Evolutionary conservation across 345 rosid genomes (phyloP), one percentile per base, ranked within the genome.

Genomic region (Populus alba): DNA sequence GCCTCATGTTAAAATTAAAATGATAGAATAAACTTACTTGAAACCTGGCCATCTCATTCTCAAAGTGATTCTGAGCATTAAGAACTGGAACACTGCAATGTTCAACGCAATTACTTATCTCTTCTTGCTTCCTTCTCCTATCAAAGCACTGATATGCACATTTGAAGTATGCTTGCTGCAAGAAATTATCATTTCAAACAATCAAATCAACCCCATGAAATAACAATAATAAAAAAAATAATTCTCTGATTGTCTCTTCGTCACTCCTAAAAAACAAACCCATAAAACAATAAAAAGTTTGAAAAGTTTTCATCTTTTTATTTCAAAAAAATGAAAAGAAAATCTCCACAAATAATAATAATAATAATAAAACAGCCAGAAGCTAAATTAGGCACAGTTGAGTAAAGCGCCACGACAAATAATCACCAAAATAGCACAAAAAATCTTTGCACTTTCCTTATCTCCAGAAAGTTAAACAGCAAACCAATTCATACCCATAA

Each of bases 141-240:
- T 94, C 98, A 78, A 92, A 92, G 92, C 98, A 94, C 74, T 89
- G 95, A 22, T 91, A 87, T 3, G 97, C 98, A 80, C 97, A 95
- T 68, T 89, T 95, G 94, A 95, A 93, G 81, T 93, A 95, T 6
- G 98, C 97, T 95, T 91, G 93, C 98, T 92, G 97, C 89, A 87
- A 79, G 39, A 61, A 73, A 59, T 59, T 25, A 74, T 29, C 8
- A 20, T 47, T 65, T 29, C 63, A 67, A 66, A 68, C n/a, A 72
- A 74, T 61, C 35, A 39, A 65, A 4, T 8, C 39, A 9, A 71
- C 18, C 45, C 25, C 37, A 25, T 13, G 8, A 43, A 70, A 39
- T 41, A 35, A 70, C 5, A 41, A 41, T 9, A 45, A 0, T 3
- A 45, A 13, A 13, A 47, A 47, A 47, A 1, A 47, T 4, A 4